Base-by-base conservation (phyloP, 108 stramenopile species). In the Skeletonema marinoi region DNA sequence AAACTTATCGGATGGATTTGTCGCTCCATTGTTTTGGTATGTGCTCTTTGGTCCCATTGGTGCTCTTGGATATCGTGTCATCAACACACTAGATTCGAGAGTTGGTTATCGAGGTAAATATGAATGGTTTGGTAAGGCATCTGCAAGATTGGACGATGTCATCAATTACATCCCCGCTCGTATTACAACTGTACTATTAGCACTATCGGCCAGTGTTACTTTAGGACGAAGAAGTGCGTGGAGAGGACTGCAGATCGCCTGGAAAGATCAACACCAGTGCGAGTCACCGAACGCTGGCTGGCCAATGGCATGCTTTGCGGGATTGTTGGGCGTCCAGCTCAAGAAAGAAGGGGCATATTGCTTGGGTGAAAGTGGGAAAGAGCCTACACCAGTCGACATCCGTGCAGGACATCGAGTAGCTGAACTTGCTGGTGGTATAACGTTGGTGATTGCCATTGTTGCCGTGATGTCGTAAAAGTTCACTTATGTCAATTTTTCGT, bases 271-370 rank as follows among this genome's bases (percentile, higher is more conserved):
- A 12, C 2, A 32, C 1, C 70, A 81, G 44, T 87, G 83, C 60
- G 75, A 77, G 5, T 84, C 83, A 33, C 86, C 86, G 11, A 84
- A 87, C 39, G 86, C 86, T 29, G 86, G 86, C 4, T 87, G 83
- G 83, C 86, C 86, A 9, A 87, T 87, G 86, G 83, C 70, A 17
- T 66, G 71, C 50, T 73, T 87, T 76, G 80, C 83, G 25, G 86
- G 86, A 21, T 44, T 84, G 30, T 48, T 87, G 14, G 77, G 75
- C 14, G 86, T 84, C 0, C 62, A 36, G 44, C 50, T 87, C 66
- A 66, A 78, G 36, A 87, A 87, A 41, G 58, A 66, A 54, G 77
- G 77, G 9, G 60, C 61, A 39, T 86, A 86, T 38, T 76, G 78
- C 11, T 65, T 86, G 7, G 77, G 71, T 60, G 46, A 21, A 16